Evolutionary conservation across 345 rosid species (phyloP), one percentile per base, ranked within the genome.

Genomic region (Carallia pectinifolia): DNA sequence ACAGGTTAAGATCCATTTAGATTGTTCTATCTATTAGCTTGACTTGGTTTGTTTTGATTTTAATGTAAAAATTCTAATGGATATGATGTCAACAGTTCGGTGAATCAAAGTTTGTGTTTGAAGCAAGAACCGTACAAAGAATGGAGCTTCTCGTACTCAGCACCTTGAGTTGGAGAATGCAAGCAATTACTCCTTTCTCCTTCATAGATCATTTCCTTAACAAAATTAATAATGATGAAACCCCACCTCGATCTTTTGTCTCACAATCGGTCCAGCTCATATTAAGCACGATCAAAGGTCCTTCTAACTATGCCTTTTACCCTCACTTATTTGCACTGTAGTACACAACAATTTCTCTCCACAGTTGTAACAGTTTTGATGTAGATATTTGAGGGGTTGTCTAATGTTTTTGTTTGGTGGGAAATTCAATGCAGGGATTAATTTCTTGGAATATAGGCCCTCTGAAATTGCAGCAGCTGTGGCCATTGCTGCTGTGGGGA

Each of bases 401-500:
- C 74, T 83, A 74, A 81, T 77, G 61, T 63, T 52, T 64, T 67
- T 78, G 81, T 76, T 9, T 82, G 76, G 85, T 81, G 82, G 74
- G 69, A 53, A 77, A 80, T 68, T 80, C 48, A 83, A 73, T 84
- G 87, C 89, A 89, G 95, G 85, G 68, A 82, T 84, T 77, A 84
- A 89, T 74, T 80, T 85, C 52, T 76, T 89, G 83, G 92, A 84
- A 78, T 89, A 82, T 81, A 85, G 82, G 85, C 85, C 95, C 53
- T 89, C 92, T 39, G 95, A 89, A 73, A 72, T 89, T 64, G 92
- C 95, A 79, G 95, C 92, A n/a, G 92, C 92, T 48, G 90, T 85
- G 84, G 86, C 89, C n/a, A 67, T 84, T 58, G 79, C 84, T 74
- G 76, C 77, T 66, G 77, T 67, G 34, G 77, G 69, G 62, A 89